Conservation (phyloP, 495 filamentous ascomycete genomes). For the Daldinia concentrica region DNA sequence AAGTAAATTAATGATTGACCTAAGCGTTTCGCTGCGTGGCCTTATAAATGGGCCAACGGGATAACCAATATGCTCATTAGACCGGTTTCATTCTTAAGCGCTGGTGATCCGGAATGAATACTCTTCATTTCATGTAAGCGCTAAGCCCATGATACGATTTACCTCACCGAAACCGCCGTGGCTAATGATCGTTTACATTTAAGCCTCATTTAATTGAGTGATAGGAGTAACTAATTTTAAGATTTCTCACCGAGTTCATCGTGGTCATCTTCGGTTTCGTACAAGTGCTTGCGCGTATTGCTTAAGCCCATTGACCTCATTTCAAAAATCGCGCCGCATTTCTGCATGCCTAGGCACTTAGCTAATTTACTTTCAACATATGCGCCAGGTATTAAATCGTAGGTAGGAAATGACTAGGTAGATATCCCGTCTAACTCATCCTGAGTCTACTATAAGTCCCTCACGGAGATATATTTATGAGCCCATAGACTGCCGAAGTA, state of each 20-base stretch:
- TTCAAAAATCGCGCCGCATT: not conserved
- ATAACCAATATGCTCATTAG: not conserved
- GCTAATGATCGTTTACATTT: not conserved
- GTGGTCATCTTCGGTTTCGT: not conserved
- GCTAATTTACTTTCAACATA: too few relatives aligned
- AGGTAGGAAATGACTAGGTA: too few relatives aligned
- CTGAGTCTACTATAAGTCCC: too few relatives aligned
- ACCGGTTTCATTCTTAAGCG: not conserved
- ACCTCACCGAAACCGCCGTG: not conserved
- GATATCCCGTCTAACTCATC: too few relatives aligned
- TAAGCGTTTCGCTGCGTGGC: constrained; percentile 1
- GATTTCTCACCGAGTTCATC: too few relatives aligned
- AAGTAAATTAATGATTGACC: not conserved
- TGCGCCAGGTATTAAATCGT: too few relatives aligned
- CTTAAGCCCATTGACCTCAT: not conserved
- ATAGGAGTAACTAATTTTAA: too few relatives aligned
- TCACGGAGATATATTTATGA: too few relatives aligned
- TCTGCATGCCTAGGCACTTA: too few relatives aligned
- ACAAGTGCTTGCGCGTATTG: not conserved
- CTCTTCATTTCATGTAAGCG: not conserved
- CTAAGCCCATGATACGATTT: not conserved
- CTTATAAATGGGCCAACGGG: not conserved
- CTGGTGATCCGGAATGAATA: constrained; percentile 1
- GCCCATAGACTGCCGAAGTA: too few relatives aligned
- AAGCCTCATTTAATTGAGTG: not conserved